Percentiles rank a stretch among this genome's conserved stretches.
These are phyloP conservation scores for Populus simonii DNA, from an alignment of 345 rosid species.

Conservation along the genomic window DNA sequence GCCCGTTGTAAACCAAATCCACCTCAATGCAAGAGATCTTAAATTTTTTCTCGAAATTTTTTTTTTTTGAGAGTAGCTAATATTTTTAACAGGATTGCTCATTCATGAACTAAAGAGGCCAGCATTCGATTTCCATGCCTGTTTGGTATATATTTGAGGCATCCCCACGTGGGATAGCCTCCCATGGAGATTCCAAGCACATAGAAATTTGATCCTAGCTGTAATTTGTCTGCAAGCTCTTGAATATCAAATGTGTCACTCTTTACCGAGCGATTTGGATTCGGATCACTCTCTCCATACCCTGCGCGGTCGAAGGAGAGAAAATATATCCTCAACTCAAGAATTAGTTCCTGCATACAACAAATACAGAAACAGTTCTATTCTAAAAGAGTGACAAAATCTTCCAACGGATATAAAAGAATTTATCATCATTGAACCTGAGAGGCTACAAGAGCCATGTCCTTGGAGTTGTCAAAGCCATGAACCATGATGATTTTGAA, in stretches of 20 bases:
- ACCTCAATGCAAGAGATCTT: too few relatives aligned
- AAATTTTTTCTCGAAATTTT: too few relatives aligned
- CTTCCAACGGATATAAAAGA: too few relatives aligned
- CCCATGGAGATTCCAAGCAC: slow-evolving; percentile 52
- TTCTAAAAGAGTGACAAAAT: too few relatives aligned
- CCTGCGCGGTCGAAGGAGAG: slow-evolving; percentile 57
- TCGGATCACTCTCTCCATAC: slow-evolving; percentile 62
- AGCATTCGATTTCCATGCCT: slow-evolving; percentile 23
- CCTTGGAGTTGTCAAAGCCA: slow-evolving; percentile 20
- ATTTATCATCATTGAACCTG: too few relatives aligned
- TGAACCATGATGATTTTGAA: slow-evolving; percentile 19
- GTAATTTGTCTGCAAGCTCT: slow-evolving; percentile 52
- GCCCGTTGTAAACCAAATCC: too few relatives aligned
- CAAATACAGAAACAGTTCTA: not conserved
- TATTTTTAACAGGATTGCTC: too few relatives aligned
- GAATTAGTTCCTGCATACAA: slow-evolving; percentile 37
- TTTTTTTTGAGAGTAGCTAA: too few relatives aligned
- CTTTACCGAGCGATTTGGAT: slow-evolving; percentile 40
- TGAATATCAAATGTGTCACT: slow-evolving; percentile 57
- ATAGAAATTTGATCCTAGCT: slow-evolving; percentile 45
- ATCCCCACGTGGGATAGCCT: slow-evolving; percentile 43
- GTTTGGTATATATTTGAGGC: slow-evolving; percentile 56
- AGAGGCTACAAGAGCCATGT: not conserved
- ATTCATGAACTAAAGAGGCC: too few relatives aligned
- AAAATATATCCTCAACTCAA: slow-evolving; percentile 37